A percentile compares a stretch with the other conserved stretches of the same genome.
Evolutionary conservation across 495 filamentous ascomycete species (phyloP).

Genomic region (Oidiodendron maius): DNA sequence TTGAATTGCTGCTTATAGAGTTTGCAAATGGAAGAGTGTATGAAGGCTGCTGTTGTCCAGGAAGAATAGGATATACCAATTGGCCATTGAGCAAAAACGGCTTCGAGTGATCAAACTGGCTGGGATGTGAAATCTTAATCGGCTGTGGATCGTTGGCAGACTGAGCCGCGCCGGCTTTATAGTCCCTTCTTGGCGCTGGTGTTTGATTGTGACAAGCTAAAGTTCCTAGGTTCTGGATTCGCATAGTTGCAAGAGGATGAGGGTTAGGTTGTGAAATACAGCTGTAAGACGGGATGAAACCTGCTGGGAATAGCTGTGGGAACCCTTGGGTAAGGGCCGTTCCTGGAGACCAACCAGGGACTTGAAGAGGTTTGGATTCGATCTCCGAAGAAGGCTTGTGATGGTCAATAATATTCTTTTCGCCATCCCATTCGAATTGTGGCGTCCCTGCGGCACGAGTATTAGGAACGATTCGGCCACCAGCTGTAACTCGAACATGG

Average conservation of each 20-base stretch:
- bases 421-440: conserved; percentile 19
- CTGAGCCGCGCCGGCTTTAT: background rate
- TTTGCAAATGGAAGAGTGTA: conserved; percentile 10
- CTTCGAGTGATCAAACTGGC: conserved; percentile 37
- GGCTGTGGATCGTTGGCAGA: conserved; percentile 3
- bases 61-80: conserved; percentile 35
- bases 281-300: conserved; percentile 6
- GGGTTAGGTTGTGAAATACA: conserved; percentile 2
- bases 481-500: conserved; percentile 49
- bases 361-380: background rate
- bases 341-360: background rate
- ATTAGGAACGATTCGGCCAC: conserved; percentile 51
- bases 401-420: conserved; percentile 18
- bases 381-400: background rate
- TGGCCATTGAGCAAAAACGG: conserved; percentile 44
- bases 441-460: conserved; percentile 30
- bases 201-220: conserved; percentile 17
- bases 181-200: conserved; percentile 16
- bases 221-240: conserved; percentile 19
- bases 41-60: conserved; percentile 14
- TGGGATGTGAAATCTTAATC: conserved; percentile 36
- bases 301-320: background rate
- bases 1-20: conserved; percentile 14
- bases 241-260: conserved; percentile 10
- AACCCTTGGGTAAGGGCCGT: background rate